phyloP scores from a whole-genome alignment of 2,329 filamentous ascomycete species.

The Beauveria sp. region DNA sequence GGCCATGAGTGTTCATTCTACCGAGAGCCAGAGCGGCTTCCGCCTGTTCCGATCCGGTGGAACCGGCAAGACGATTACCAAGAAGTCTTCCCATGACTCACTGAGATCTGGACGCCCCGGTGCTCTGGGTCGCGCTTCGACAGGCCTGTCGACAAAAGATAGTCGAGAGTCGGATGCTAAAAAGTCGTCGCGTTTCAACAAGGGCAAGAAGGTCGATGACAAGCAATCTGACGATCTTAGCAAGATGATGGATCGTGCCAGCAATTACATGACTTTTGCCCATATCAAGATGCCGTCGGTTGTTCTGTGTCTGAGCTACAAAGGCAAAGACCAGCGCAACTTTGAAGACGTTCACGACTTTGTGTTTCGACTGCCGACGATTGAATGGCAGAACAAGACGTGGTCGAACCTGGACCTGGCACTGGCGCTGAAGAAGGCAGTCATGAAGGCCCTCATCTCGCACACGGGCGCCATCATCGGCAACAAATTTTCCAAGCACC shows the following conservation, averaged over 20 bases:
- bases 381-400: conserved; percentile 97
- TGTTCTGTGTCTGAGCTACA: conserved; percentile 91
- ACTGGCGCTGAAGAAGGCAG: conserved; percentile 85
- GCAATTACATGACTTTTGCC: conserved; percentile 94
- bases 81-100: conserved; percentile 52
- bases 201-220: conserved; percentile 45
- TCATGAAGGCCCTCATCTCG: conserved; percentile 87
- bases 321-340: conserved; percentile 91
- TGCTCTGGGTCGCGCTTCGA: conserved; percentile 31
- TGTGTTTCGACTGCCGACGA: conserved; percentile 86
- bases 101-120: conserved; percentile 38
- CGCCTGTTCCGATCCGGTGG: conserved; percentile 41
- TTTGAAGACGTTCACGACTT: conserved; percentile 96
- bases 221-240: conserved; percentile 80
- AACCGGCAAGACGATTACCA: conserved; percentile 36
- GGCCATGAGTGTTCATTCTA: conserved; percentile 40
- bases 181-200: conserved; percentile 47
- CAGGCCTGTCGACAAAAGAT: conserved; percentile 36
- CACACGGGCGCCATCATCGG: conserved; percentile 95
- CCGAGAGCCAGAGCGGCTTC: conserved; percentile 41
- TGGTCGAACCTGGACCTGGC: conserved; percentile 97
- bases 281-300: conserved; percentile 94
- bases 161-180: conserved; percentile 34
- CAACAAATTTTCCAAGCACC: conserved; percentile 90
- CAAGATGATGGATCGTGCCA: conserved; percentile 92